Conservation (phyloP, 1,284 basidiomycete species). For the Stygiomarasmius scandens region DNA sequence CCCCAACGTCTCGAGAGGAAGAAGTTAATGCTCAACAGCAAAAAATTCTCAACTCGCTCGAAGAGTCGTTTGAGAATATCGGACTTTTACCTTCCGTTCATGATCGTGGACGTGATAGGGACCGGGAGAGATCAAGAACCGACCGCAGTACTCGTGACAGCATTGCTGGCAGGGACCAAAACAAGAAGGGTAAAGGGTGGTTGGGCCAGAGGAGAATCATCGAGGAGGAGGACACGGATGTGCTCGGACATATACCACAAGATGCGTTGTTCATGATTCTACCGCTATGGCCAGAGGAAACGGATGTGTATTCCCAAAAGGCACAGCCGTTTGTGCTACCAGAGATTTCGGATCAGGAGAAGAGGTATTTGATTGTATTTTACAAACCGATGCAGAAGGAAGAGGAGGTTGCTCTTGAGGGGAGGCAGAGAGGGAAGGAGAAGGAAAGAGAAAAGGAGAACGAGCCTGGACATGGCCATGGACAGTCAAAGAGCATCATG, state of each 20-base stretch:
- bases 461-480: background rate
- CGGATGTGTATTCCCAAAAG: slow-evolving; percentile 9
- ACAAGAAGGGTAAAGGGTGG: background rate
- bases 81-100: slow-evolving; percentile 11
- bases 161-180: background rate
- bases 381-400: slow-evolving; percentile 9
- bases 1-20: background rate
- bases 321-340: slow-evolving; percentile 9
- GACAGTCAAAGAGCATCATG: slow-evolving; percentile 5
- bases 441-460: background rate
- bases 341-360: slow-evolving; percentile 2
- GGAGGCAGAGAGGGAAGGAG: background rate
- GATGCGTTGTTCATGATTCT: slow-evolving; percentile 16
- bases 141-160: background rate
- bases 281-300: slow-evolving; percentile 18
- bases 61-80: slow-evolving; percentile 15
- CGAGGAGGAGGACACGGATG: background rate
- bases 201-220: background rate
- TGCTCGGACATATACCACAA: slow-evolving; percentile 9
- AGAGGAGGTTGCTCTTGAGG: background rate
- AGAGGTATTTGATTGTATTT: slow-evolving; percentile 11
- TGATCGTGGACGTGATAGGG: slow-evolving; percentile 3
- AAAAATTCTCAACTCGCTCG: slow-evolving; percentile 8
- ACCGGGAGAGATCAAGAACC: background rate
- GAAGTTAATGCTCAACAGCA: background rate